Evolutionary conservation across 2,329 filamentous ascomycete genomes (phyloP).

Genomic region (Penicillium sp.): DNA sequence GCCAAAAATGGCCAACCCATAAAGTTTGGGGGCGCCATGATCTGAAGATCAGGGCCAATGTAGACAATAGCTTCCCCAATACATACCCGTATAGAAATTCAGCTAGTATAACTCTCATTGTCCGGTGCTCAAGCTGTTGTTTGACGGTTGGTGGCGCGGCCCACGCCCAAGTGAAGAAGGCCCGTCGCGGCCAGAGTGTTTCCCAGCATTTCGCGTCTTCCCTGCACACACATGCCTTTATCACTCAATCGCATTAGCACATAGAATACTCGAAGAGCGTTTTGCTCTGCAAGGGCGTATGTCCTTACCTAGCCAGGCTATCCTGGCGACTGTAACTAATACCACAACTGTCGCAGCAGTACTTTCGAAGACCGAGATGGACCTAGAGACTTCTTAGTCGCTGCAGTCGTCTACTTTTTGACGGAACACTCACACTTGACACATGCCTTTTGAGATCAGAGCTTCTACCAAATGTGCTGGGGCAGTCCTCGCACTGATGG

Average conservation of each 20-base stretch:
- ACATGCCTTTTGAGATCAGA: slow-evolving; percentile 66
- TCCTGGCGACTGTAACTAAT: slow-evolving; percentile 16
- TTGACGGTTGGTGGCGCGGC: neutral
- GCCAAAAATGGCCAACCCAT: neutral
- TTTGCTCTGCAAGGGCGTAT: neutral
- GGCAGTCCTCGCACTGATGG: slow-evolving; percentile 67
- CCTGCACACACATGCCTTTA: slow-evolving; percentile 2
- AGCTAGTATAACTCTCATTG: neutral
- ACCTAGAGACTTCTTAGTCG: slow-evolving; percentile 4
- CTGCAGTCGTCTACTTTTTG: slow-evolving; percentile 20
- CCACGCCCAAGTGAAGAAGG: neutral
- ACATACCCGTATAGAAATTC: neutral
- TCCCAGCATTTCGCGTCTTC: neutral
- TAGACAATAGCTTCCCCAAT: neutral
- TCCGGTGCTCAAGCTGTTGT: neutral
- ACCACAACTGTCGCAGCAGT: slow-evolving; percentile 18
- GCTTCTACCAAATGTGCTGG: slow-evolving; percentile 73
- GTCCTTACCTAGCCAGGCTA: slow-evolving; percentile 15
- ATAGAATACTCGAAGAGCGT: neutral
- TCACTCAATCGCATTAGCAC: neutral
- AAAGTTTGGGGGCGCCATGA: neutral
- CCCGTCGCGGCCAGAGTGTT: neutral
- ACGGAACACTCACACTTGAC: slow-evolving; percentile 48
- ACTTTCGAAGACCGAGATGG: slow-evolving; percentile 5
- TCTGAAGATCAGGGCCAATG: neutral